Base-by-base conservation (phyloP, 2,329 filamentous ascomycete species). In the Ophiostoma piceae region DNA sequence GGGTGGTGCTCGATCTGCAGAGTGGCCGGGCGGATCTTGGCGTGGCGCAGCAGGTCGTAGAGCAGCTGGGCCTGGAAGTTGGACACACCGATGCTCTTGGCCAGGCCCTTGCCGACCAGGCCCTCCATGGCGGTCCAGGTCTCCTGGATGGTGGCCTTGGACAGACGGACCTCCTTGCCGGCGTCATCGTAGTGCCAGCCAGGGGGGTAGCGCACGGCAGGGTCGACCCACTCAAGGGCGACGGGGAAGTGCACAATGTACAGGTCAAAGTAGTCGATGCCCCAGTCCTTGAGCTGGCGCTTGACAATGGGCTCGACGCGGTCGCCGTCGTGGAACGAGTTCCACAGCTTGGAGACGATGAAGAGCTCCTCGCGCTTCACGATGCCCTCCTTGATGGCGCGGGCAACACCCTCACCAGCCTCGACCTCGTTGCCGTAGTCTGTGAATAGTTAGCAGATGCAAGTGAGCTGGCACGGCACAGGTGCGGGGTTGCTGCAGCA, bases 271-370 rank as follows among this genome's bases (percentile, higher is more conserved):
- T 96, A 96, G 76, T 94, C 92, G 72, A 96, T 79, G 73, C 90
- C 89, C 88, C 91, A 94, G 83, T 94, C 91, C 74, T 87, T 85
- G 72, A 94, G 88, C 81, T 94, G 91, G 77, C 89, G 89, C 79
- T 87, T 87, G 80, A 84, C 85, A 77, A 95, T 92, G 71, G 88
- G 88, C 80, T 90, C 87, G 73, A 94, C 91, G 75, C 86, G 85
- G 75, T 94, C 89, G 75, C 84, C 84, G 76, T 94, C 90, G 84
- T 96, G 92, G 87, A 93, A 96, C 74, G 89, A 89, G 83, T 94
- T 93, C 92, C 93, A 96, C 71, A 97, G 89, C 84, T 96, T 97
- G 80, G 90, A 92, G 74, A 94, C 91, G 77, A 97, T 88, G 87
- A 96, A 96, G 78, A 96, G 90, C 32, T 97, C 92, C 80, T 91